Evolutionary conservation across 2,329 filamentous ascomycete species (phyloP).

Genomic region (Gremmenia infestans): DNA sequence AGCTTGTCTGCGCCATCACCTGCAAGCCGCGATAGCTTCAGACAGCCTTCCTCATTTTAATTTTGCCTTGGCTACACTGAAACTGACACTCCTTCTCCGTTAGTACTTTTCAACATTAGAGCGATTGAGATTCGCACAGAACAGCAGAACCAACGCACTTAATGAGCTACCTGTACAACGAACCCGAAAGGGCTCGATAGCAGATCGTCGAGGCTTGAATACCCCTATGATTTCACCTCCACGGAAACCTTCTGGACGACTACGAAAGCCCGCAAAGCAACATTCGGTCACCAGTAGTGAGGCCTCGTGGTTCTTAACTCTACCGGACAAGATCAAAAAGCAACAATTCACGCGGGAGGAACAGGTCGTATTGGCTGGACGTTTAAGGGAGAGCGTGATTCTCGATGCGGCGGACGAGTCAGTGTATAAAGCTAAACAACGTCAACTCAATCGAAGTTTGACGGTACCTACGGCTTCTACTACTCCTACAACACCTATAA

Average conservation of each 20-base stretch:
- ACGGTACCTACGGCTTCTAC: slow-evolving; percentile 18
- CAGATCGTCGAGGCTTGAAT: slow-evolving; percentile 27
- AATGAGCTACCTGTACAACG: slow-evolving; percentile 27
- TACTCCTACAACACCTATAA: slow-evolving; percentile 19
- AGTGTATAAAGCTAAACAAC: slow-evolving; percentile 43
- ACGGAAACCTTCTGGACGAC: slow-evolving; percentile 21
- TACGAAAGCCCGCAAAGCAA: slow-evolving; percentile 26
- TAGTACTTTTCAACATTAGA: slow-evolving; percentile 73
- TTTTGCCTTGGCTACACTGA: neutral
- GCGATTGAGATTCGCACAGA: slow-evolving; percentile 60
- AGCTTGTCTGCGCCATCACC: neutral
- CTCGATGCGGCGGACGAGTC: slow-evolving; percentile 55
- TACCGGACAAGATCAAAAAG: slow-evolving; percentile 69
- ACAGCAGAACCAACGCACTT: slow-evolving; percentile 32
- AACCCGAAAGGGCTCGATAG: slow-evolving; percentile 22
- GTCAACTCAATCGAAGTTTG: slow-evolving; percentile 35
- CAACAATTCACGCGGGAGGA: slow-evolving; percentile 69
- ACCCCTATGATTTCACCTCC: slow-evolving; percentile 23
- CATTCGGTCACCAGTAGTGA: slow-evolving; percentile 46
- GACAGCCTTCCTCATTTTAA: neutral
- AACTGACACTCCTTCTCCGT: slow-evolving; percentile 12
- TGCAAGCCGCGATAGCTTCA: neutral
- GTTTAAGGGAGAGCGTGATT: slow-evolving; percentile 47
- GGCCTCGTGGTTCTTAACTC: slow-evolving; percentile 61
- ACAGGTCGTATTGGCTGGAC: slow-evolving; percentile 54